Conservation (phyloP, 768 basidiomycete genomes). For the Trametes cingulata region DNA sequence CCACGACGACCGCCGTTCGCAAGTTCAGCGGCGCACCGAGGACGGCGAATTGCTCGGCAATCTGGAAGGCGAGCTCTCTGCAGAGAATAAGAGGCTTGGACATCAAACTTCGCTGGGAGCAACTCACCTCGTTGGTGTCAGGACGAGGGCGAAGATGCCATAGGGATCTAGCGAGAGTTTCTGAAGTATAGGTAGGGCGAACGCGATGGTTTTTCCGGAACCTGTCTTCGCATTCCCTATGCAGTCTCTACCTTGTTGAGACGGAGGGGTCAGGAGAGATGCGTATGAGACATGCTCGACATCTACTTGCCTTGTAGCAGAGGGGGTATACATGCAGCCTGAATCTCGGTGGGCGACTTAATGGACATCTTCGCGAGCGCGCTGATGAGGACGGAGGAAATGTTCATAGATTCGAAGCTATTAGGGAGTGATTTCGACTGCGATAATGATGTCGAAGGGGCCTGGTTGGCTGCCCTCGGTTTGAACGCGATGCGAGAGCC, state of each 20-base stretch:
- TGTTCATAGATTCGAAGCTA: constrained; percentile 59
- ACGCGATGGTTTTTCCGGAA: constrained; percentile 96
- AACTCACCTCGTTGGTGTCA: constrained; percentile 92
- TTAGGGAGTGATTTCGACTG: constrained; percentile 10
- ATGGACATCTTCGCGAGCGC: constrained; percentile 86
- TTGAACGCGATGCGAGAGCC: constrained; percentile 28
- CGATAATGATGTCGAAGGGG: constrained; percentile 2
- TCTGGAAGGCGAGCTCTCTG: constrained; percentile 97
- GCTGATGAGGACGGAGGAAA: constrained; percentile 57
- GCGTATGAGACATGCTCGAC: neutral
- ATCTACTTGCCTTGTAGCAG: constrained; percentile 67
- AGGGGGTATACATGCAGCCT: constrained; percentile 86
- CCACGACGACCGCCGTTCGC: constrained; percentile 87
- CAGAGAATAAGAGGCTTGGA: too few species aligned
- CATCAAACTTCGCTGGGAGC: too few species aligned
- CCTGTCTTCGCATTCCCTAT: constrained; percentile 98
- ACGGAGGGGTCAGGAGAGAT: constrained; percentile 16
- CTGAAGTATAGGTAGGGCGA: constrained; percentile 93
- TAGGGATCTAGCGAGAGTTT: constrained; percentile 86
- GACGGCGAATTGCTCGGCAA: constrained; percentile 93
- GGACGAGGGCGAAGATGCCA: constrained; percentile 88
- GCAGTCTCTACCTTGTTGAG: constrained; percentile 81
- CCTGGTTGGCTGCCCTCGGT: constrained; percentile 12
- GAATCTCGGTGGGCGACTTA: constrained; percentile 79
- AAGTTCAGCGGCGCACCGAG: constrained; percentile 81